Percentiles rank a stretch among this genome's conserved stretches.
Evolutionary conservation across 805 yeast genomes (phyloP).

Genomic region (Peterozyma toletana): DNA sequence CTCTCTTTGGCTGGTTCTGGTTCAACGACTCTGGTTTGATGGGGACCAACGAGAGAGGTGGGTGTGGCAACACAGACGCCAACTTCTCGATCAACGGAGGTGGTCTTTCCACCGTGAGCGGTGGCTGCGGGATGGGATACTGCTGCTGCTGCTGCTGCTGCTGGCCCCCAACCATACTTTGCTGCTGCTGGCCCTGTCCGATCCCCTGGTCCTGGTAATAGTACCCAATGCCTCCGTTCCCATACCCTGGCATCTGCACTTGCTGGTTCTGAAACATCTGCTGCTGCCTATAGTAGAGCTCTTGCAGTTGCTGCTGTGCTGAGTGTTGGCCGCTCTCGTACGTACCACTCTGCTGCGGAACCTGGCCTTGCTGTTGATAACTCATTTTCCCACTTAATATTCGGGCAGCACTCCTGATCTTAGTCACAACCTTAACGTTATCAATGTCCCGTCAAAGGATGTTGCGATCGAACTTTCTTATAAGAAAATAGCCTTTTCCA

Average conservation of each 20-base stretch:
- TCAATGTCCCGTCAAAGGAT: too few species aligned
- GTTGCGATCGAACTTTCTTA: too few species aligned
- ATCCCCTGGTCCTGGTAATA: slow-evolving; percentile 1
- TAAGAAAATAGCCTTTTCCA: too few species aligned
- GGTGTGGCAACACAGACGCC: slow-evolving; percentile 30
- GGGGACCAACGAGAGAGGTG: slow-evolving; percentile 38
- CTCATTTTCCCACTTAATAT: too few species aligned
- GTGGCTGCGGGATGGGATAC: slow-evolving; percentile 1
- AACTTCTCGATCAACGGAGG: slow-evolving; percentile 8
- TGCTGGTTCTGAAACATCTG: slow-evolving; percentile 1
- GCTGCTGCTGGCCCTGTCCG: slow-evolving; percentile 5
- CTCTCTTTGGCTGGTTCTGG: slow-evolving; percentile 38
- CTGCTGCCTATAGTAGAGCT: neutral
- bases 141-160: slow-evolving; percentile 4
- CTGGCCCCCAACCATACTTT: slow-evolving; percentile 1
- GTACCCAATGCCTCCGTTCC: slow-evolving; percentile 2
- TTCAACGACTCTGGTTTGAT: slow-evolving; percentile 34
- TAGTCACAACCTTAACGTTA: too few species aligned
- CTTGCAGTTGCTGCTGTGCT: slow-evolving; percentile 1
- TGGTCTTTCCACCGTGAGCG: neutral
- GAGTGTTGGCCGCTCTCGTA: neutral
- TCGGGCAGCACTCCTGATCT: too few species aligned
- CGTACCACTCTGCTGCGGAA: too few species aligned
- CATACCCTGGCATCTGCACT: neutral
- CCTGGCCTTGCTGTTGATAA: too few species aligned